Conservation (phyloP, 225 moss, liverwort and hornwort genomes). For the Antitrichia curtipendula region DNA sequence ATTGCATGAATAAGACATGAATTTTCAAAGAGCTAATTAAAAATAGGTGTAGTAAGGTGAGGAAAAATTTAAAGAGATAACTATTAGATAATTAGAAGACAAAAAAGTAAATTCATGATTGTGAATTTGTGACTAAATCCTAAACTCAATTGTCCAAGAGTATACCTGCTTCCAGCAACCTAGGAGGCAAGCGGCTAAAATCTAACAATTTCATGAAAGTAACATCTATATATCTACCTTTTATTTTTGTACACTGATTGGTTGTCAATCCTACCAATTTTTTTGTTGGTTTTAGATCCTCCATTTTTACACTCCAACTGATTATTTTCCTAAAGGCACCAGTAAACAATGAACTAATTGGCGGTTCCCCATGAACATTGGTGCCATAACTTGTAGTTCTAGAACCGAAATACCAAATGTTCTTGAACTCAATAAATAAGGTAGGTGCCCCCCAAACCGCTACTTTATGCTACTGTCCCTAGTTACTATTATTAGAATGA, state of each 20-base stretch:
- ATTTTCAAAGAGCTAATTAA: background rate
- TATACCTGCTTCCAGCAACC: background rate
- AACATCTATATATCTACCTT: rapidly evolving
- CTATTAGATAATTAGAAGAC: background rate
- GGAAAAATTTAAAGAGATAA: background rate
- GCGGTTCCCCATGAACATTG: rapidly evolving
- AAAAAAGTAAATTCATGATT: background rate
- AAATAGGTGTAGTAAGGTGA: background rate
- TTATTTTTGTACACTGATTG: background rate
- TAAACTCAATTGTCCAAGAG: rapidly evolving
- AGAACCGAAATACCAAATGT: background rate
- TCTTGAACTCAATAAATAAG: too few species aligned
- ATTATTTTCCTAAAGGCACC: too few species aligned
- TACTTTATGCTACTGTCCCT: background rate
- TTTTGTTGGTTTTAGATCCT: background rate
- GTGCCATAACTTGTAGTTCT: background rate
- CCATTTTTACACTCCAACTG: background rate
- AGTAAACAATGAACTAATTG: too few species aligned
- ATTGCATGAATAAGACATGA: background rate
- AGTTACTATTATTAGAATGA: too few species aligned
- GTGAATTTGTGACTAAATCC: background rate
- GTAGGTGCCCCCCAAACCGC: rapidly evolving
- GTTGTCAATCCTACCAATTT: background rate
- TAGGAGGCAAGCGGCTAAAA: rapidly evolving
- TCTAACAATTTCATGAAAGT: background rate